Base-by-base conservation (phyloP, 2,329 filamentous ascomycete species). In the Paecilomyces fulvus region DNA sequence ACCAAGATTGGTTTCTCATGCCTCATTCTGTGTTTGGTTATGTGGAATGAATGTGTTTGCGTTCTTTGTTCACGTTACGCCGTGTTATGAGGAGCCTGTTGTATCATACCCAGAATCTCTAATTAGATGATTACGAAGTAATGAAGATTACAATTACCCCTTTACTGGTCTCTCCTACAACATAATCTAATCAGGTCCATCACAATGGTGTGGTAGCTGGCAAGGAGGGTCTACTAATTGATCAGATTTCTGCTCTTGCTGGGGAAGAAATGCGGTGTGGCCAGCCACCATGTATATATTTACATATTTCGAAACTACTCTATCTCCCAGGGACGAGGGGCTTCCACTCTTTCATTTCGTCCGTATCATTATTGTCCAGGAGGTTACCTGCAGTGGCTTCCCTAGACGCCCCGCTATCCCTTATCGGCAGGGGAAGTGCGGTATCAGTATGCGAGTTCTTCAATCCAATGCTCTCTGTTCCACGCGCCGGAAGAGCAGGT, bases 1-100 rank as follows among this genome's bases (percentile, higher is more conserved):
- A 60, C 67, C 67, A 67, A 66, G 69, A 70, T 72, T 65, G 70
- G 71, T 74, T 74, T 74, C 67, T 72, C 71, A 70, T 73, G 70
- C 66, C 66, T 67, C 69, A 17, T 49, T 25, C 10, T 25, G 23
- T 49, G 25, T 12, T 43, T 17, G 20, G 37, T 43, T 43, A 9
- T 2, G 37, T 17, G 14, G 37, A n/a, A 20, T 17, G 37, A 17
- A 43, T 43, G 14, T 43, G 12, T 7, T 43, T 43, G 6, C 33
- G 8, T 37, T 37, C 21, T 49, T 49, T 49, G 12, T 49, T 49
- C 20, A 20, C n/a, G 4, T 43, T 17, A 43, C 7, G 37, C 37
- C 37, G 2, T 28, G 17, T 43, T 17, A 43, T n/a, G 37, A 37
- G 9, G n/a, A 17, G 37, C 37, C 17, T 43, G 37, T 43, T 43